These are phyloP conservation scores for Rubia peregrina DNA, from an alignment of 305 asterid species.

Conservation along the genomic window DNA sequence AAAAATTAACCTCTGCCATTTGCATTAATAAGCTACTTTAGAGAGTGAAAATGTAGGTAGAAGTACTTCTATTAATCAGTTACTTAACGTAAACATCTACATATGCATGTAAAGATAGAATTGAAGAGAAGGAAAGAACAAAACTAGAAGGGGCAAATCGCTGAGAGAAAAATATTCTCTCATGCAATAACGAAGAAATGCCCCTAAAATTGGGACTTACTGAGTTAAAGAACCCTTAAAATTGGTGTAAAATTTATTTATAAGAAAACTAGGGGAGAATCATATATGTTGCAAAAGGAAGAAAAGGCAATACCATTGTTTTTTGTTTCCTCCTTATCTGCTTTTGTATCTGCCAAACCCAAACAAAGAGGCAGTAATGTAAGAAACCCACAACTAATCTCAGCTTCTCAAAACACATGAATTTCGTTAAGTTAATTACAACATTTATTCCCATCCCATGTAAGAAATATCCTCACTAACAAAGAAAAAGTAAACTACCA, in stretches of 20 bases:
- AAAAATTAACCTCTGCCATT: not conserved
- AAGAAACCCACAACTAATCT: slow-evolving; percentile 12
- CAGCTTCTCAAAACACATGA: not conserved
- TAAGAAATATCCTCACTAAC: no score
- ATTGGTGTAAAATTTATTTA: not conserved
- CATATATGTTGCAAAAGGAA: not conserved
- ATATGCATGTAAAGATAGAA: not conserved
- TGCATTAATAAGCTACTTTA: not conserved
- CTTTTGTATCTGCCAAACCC: slow-evolving; percentile 56
- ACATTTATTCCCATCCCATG: not conserved
- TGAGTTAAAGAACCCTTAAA: not conserved
- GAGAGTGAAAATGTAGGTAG: not conserved
- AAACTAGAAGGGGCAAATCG: not conserved
- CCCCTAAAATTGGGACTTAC: not conserved
- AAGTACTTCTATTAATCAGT: not conserved
- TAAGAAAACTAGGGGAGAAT: not conserved
- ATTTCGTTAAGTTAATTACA: not conserved
- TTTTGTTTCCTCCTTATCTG: slow-evolving; percentile 83
- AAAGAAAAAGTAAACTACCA: not conserved
- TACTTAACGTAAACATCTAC: not conserved
- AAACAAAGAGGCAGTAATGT: slow-evolving; percentile 19
- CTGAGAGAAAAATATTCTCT: not conserved
- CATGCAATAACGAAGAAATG: not conserved
- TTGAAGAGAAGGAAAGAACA: not conserved
- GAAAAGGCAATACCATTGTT: slow-evolving; percentile 39